phyloP scores from a whole-genome alignment of 169 alveolate species.

The Prorocentrum cordatum region DNA sequence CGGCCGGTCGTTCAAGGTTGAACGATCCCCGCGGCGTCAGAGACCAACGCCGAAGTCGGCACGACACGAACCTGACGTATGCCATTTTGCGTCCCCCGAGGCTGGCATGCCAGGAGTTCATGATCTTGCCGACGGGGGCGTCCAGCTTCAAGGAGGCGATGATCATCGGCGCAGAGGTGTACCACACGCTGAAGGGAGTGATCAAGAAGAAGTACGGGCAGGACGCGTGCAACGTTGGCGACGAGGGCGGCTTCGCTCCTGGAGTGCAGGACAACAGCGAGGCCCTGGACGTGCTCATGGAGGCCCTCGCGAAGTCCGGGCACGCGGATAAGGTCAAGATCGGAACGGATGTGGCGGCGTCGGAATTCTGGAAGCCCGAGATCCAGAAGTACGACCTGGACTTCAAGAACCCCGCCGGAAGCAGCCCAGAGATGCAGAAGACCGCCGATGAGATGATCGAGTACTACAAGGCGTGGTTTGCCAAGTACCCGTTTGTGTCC shows the following conservation, averaged over 20 bases:
- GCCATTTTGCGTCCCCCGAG: too few relatives aligned
- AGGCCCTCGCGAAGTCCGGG: constrained; percentile 92
- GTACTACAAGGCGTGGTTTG: constrained; percentile 82
- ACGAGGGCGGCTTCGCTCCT: constrained; percentile 99
- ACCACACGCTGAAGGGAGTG: constrained; percentile 83
- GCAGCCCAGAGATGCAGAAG: constrained; percentile 72
- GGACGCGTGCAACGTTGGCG: constrained; percentile 98
- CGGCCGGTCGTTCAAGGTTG: too few relatives aligned
- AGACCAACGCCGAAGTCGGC: too few relatives aligned
- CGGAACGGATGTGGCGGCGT: constrained; percentile 98
- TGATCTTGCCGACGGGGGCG: constrained; percentile 93
- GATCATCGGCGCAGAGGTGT: constrained; percentile 85
- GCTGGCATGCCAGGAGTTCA: constrained; percentile 96
- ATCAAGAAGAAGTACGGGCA: constrained; percentile 93
- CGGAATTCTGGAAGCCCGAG: constrained; percentile 88
- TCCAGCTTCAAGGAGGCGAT: constrained; percentile 90
- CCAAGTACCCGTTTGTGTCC: constrained; percentile 90
- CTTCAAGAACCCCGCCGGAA: constrained; percentile 84
- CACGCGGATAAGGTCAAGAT: constrained; percentile 79
- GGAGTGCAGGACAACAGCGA: constrained; percentile 91
- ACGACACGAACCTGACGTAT: too few relatives aligned
- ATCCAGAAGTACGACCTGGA: constrained; percentile 87
- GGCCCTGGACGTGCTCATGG: constrained; percentile 90
- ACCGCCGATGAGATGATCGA: constrained; percentile 86
- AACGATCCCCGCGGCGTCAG: too few relatives aligned